These are phyloP conservation scores for Aureobasidium uvarum DNA, from an alignment of 2,329 filamentous ascomycete genomes.

Conservation along the genomic window DNA sequence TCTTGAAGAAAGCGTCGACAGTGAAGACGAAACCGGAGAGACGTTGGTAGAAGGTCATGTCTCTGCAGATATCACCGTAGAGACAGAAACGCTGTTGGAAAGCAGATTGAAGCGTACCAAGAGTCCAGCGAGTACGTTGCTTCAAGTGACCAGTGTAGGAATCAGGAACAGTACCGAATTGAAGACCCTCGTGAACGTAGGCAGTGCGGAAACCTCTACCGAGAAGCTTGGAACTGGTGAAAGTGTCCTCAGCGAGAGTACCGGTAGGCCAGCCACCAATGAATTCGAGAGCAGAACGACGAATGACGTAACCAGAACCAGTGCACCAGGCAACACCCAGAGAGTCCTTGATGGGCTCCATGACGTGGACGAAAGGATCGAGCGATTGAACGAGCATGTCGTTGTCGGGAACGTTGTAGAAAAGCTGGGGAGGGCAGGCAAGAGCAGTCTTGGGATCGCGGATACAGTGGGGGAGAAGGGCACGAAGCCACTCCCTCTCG, in stretches of 20 bases:
- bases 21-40: conserved; percentile 39
- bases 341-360: conserved; percentile 49
- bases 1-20: conserved; percentile 53
- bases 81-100: conserved; percentile 61
- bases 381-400: conserved; percentile 60
- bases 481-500: conserved; percentile 59
- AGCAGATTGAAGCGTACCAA: conserved; percentile 58
- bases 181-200: conserved; percentile 59
- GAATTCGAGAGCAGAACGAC: conserved; percentile 58
- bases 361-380: conserved; percentile 58
- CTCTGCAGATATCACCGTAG: conserved; percentile 43
- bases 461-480: conserved; percentile 59
- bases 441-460: conserved; percentile 56
- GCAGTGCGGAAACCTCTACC: conserved; percentile 62
- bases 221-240: conserved; percentile 58
- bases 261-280: conserved; percentile 63
- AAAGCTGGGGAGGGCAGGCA: conserved; percentile 61
- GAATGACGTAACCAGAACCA: conserved; percentile 62
- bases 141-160: conserved; percentile 57
- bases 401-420: conserved; percentile 60
- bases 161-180: conserved; percentile 60
- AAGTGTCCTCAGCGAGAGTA: conserved; percentile 61
- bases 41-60: conserved; percentile 58
- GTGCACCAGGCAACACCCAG: conserved; percentile 60
- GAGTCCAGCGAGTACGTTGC: conserved; percentile 56